phyloP scores from a whole-genome alignment of 306 rosid species.

The Rosa lucieae region DNA sequence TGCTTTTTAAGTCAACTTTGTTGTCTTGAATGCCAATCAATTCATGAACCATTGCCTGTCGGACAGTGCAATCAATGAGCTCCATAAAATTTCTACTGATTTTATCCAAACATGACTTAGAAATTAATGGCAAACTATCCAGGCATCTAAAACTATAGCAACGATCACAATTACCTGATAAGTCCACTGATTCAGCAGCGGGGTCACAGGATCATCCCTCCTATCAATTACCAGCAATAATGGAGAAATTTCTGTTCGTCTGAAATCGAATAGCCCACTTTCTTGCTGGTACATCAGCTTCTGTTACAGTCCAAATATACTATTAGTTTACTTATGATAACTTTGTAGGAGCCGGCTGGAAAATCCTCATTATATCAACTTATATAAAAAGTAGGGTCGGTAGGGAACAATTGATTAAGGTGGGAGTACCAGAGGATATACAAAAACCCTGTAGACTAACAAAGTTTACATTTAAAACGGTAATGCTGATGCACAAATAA shows the following conservation, averaged over 20 bases:
- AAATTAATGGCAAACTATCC: not conserved
- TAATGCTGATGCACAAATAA: not conserved
- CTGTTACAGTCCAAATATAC: constrained; percentile 50
- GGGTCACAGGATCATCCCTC: constrained; percentile 96
- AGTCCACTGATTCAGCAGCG: constrained; percentile 92
- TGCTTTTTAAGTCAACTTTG: constrained; percentile 79
- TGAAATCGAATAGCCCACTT: constrained; percentile 90
- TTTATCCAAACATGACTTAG: not conserved
- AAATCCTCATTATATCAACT: constrained; percentile 3
- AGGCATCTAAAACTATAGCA: constrained; percentile 10
- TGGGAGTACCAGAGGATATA: not conserved
- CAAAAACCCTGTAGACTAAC: not conserved
- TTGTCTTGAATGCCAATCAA: constrained; percentile 92
- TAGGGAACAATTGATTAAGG: not conserved
- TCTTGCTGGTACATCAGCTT: constrained; percentile 95
- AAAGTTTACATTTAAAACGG: not conserved
- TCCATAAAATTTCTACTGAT: constrained; percentile 9
- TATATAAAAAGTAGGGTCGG: not conserved
- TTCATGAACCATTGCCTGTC: constrained; percentile 98
- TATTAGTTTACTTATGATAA: constrained; percentile 32
- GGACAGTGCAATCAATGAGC: constrained; percentile 22
- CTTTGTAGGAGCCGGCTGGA: not conserved
- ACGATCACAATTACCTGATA: constrained; percentile 65
- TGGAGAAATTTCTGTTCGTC: constrained; percentile 87
- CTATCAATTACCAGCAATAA: constrained; percentile 90